Conservation (phyloP, 495 filamentous ascomycete genomes). For the Podospora appendiculata region DNA sequence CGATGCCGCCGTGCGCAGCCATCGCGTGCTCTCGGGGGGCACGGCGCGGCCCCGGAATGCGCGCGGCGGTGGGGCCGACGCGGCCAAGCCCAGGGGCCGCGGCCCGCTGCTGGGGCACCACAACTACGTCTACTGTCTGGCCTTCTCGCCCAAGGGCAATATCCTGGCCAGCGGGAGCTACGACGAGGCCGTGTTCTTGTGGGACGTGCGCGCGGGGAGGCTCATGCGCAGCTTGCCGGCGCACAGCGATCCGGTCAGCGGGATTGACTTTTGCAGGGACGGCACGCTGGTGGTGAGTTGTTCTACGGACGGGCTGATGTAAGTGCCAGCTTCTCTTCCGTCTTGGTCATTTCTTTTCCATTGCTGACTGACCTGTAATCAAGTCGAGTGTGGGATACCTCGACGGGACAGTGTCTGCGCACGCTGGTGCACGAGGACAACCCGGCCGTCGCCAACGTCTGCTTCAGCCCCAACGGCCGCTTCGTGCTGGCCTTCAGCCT, state of each 20-base stretch:
- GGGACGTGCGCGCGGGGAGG: slow-evolving; percentile 81
- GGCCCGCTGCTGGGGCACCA: slow-evolving; percentile 76
- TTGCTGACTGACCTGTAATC: slow-evolving; percentile 2
- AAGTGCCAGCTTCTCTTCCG: slow-evolving; percentile 14
- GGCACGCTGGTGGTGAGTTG: slow-evolving; percentile 88
- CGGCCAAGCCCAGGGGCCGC: slow-evolving; percentile 17
- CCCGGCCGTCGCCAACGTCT: slow-evolving; percentile 79
- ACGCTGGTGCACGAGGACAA: slow-evolving; percentile 97
- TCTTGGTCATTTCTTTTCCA: neutral
- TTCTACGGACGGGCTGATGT: slow-evolving; percentile 82
- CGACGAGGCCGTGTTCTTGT: slow-evolving; percentile 93
- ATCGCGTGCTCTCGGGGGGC: neutral
- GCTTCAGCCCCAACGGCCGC: slow-evolving; percentile 88
- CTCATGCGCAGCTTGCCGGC: slow-evolving; percentile 87
- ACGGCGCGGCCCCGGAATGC: neutral
- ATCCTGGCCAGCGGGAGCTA: slow-evolving; percentile 92
- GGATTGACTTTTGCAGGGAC: slow-evolving; percentile 87
- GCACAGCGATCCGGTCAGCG: slow-evolving; percentile 88
- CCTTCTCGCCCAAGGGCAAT: slow-evolving; percentile 93
- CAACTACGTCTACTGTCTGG: slow-evolving; percentile 88
- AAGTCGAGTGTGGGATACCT: slow-evolving; percentile 87
- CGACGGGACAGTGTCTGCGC: slow-evolving; percentile 87
- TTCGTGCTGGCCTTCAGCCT: slow-evolving; percentile 87
- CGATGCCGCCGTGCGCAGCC: neutral
- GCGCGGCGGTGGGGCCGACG: neutral